These are phyloP conservation scores for Stagonosporopsis rhizophila DNA, from an alignment of 2,329 filamentous ascomycete genomes.

Conservation along the genomic window DNA sequence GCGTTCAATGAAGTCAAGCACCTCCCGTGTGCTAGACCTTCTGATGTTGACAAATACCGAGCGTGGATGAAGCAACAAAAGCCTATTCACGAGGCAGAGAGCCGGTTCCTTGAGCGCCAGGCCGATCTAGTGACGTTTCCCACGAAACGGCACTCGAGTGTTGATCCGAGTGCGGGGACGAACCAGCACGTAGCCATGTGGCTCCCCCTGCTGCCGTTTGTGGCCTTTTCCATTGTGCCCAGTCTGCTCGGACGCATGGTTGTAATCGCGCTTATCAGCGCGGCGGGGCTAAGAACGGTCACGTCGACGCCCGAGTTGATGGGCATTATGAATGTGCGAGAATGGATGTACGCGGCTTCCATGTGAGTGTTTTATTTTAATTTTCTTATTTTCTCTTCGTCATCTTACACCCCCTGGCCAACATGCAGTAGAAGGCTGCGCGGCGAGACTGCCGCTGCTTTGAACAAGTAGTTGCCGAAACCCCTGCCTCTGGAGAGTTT, in stretches of 20 bases:
- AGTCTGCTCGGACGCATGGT: conserved; percentile 51
- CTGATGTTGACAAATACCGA: conserved; percentile 63
- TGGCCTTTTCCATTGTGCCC: conserved; percentile 54
- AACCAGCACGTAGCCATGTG: conserved; percentile 39
- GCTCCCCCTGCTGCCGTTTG: conserved; percentile 50
- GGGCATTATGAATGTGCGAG: conserved; percentile 44
- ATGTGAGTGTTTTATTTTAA: conserved; percentile 52
- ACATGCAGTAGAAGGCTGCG: background rate
- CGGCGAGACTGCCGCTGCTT: background rate
- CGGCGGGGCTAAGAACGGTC: conserved; percentile 45
- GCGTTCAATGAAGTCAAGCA: conserved; percentile 64
- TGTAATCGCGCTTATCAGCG: conserved; percentile 49
- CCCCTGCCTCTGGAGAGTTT: conserved; percentile 4
- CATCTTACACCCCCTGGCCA: conserved; percentile 8
- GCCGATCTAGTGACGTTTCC: conserved; percentile 61
- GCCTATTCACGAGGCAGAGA: conserved; percentile 66
- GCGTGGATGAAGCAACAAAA: conserved; percentile 62
- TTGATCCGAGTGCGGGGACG: conserved; percentile 19
- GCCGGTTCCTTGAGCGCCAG: conserved; percentile 63
- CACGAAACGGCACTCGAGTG: conserved; percentile 26
- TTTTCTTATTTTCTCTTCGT: too few relatives aligned
- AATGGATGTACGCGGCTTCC: conserved; percentile 50
- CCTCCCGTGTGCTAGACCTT: conserved; percentile 57
- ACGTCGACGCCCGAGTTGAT: conserved; percentile 44
- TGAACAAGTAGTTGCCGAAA: background rate